Evolutionary conservation across 164 flowering plant species (phyloP).

Genomic region (Aristolochia contorta): DNA sequence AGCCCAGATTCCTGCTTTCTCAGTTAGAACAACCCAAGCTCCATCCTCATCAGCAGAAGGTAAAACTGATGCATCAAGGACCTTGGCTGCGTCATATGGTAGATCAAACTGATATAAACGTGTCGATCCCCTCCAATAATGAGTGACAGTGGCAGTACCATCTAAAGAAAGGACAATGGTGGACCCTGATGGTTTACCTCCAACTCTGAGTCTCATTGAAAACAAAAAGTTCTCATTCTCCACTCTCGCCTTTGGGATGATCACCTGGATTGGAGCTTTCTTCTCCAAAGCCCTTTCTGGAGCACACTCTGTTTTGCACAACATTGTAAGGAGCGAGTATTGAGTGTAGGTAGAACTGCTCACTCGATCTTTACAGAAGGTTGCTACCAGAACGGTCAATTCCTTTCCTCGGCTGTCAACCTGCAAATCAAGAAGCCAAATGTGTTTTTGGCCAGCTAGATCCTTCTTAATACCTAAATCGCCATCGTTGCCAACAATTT

Average conservation of each 20-base stretch:
- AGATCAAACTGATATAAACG: constrained; percentile 82
- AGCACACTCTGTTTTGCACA: constrained; percentile 44
- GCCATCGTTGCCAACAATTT: constrained; percentile 69
- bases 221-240: constrained; percentile 79
- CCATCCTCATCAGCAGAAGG: constrained; percentile 74
- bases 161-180: constrained; percentile 77
- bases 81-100: constrained; percentile 93
- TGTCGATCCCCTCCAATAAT: constrained; percentile 54
- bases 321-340: constrained; percentile 83
- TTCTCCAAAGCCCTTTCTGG: constrained; percentile 59
- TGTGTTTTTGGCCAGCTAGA: constrained; percentile 76
- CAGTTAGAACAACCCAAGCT: constrained; percentile 82
- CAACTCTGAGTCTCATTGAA: constrained; percentile 75
- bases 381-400: constrained; percentile 74
- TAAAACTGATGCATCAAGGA: constrained; percentile 84
- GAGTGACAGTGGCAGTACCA: constrained; percentile 87
- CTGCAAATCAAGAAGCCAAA: constrained; percentile 94
- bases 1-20: constrained; percentile 96
- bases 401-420: constrained; percentile 63
- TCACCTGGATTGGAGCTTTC: constrained; percentile 71
- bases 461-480: constrained; percentile 83
- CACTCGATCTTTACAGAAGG: constrained; percentile 68
- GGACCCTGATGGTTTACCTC: constrained; percentile 95
- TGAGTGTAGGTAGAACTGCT: constrained; percentile 84
- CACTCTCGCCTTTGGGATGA: constrained; percentile 89